Evolutionary conservation across 257 asterid genomes (phyloP), one percentile per base, ranked within the genome.

Genomic region (Gentiana dahurica): DNA sequence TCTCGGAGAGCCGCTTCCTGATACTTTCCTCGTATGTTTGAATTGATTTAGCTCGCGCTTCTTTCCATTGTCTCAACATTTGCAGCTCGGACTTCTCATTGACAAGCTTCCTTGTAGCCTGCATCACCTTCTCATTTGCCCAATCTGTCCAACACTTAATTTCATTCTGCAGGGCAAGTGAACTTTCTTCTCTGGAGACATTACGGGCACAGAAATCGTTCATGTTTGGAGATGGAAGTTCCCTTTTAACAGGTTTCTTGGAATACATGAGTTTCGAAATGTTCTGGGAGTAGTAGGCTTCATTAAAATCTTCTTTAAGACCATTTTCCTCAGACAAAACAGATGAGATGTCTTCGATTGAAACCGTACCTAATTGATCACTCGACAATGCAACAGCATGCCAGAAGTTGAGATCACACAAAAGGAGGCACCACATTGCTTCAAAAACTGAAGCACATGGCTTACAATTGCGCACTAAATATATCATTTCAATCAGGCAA

Each of bases 71-170:
- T 75, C 76, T 87, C 79, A 91, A 53, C 65, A 62, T 73, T 76
- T 74, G 82, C 81, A 87, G 51, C 76, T 87, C 98, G 3, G 43
- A 59, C 75, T 70, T 64, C 58, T 82, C 86, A 73, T 82, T 84
- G 36, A 73, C 65, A 12, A 87, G 89, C 76, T 76, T 81, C 53
- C 69, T 63, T 49, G 95, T 77, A 43, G 81, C 89, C 75, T 82
- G 84, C 95, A 71, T 83, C 44, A 91, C 73, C 77, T 85, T 87
- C 71, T 81, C 80, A 9, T 68, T 81, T 1, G 85, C 85, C 95
- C 95, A 91, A 33, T 79, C 79, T 8, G 59, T 70, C 96, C 94
- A 87, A 49, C 65, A 68, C 54, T 63, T 68, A 60, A 85, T 62
- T 67, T 82, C 84, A 51, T 72, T 74, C 70, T 79, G 77, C 24